Base-by-base conservation (phyloP, 1,139 yeast species). In the Pichia sp. region DNA sequence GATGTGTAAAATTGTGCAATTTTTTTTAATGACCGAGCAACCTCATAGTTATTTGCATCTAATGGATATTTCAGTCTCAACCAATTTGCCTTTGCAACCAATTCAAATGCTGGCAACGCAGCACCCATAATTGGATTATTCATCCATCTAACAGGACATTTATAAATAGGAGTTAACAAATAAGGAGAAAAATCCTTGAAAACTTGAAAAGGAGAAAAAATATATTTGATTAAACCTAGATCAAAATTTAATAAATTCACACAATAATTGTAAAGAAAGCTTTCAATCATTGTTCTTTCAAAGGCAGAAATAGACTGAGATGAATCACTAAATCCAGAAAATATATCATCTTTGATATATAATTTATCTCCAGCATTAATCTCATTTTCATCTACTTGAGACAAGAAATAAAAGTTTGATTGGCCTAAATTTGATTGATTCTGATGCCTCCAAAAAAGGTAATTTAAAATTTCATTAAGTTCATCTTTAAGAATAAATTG, bases 231-330 rank as follows among this genome's bases (percentile, higher is more conserved):
- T 10, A 35, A n/a, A 11, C 13, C 11, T 6, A 13, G 16, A 19
- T 35, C 46, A 19, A 55, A 51, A 14, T 54, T 53, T 3, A 60
- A 44, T 10, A 56, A 38, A 14, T 46, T 50, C 11, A 50, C 49
- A 2, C 55, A 48, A 43, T 55, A 57, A 34, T 57, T 57, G 43
- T 49, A 56, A n/a, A 53, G 42, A 27, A 54, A 56, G 13, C 58
- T 53, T 31, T 57, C 61, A 3, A 56, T 31, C 24, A 57, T 35
- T 9, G 55, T 55, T 20, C 56, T 42, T 35, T 56, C 63, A 29
- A 53, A 49, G 0, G 54, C 46, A 4, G 28, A 33, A 21, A 40
- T 30, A 19, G 13, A 4, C 5, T n/a, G 11, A 3, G 16, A n/a
- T 7, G 8, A 6, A n/a, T 22, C 3, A 11, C 6, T 3, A 6